Percentiles rank a stretch among this genome's conserved stretches.
Conservation (phyloP, 805 yeast genomes). For the Yamadazyma takamatsuzukensis region DNA sequence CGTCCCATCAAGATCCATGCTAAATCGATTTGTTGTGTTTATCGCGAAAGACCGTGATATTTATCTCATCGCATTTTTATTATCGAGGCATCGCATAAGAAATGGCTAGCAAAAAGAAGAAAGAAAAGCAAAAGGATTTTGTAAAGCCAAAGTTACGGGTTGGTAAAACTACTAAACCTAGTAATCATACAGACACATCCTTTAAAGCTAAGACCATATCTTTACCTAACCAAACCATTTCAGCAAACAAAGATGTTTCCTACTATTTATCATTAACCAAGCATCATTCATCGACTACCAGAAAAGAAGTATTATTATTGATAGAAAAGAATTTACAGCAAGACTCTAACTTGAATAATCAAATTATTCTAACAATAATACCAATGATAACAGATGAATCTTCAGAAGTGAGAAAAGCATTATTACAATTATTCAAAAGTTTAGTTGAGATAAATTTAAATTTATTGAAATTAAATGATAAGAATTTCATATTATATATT, state of each 20-base stretch:
- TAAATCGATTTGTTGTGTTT: no score
- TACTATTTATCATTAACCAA: conserved; percentile 67
- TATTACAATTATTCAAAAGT: conserved; percentile 44
- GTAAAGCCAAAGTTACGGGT: conserved; percentile 77
- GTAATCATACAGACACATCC: conserved; percentile 81
- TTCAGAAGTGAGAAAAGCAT: conserved; percentile 56
- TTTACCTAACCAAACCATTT: conserved; percentile 43
- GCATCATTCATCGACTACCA: conserved; percentile 67
- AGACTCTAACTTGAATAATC: conserved; percentile 49
- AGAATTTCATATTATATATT: conserved; percentile 63
- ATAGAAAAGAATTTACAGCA: conserved; percentile 51
- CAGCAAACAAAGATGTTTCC: conserved; percentile 37
- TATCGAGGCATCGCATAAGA: no score
- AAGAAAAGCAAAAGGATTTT: conserved; percentile 71
- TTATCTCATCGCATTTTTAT: background rate
- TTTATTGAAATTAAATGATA: conserved; percentile 57
- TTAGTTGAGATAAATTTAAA: conserved; percentile 50
- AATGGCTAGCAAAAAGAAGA: conserved; percentile 52
- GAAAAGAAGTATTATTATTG: conserved; percentile 64
- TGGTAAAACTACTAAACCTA: conserved; percentile 75
- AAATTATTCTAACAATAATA: conserved; percentile 51
- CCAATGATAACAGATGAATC: conserved; percentile 70
- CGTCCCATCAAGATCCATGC: conserved; percentile 11
- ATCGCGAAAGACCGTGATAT: no score
- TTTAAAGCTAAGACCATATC: conserved; percentile 65